Conservation (phyloP, 2,329 filamentous ascomycete genomes). For the Aplosporella prunicola region DNA sequence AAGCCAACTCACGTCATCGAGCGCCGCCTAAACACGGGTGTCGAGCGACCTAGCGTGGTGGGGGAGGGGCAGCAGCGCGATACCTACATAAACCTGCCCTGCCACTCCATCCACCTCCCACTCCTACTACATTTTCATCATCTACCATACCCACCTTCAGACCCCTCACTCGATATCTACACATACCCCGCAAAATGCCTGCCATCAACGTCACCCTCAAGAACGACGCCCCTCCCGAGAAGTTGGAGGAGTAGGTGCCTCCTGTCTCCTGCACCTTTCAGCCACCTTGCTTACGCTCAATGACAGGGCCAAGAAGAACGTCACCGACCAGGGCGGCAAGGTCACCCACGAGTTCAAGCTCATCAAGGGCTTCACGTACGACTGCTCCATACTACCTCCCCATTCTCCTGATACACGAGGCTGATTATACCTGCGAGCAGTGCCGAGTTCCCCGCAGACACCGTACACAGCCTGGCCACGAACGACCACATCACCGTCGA, state of each 20-base stretch:
- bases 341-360: conserved; percentile 74
- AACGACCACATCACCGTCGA: conserved; percentile 75
- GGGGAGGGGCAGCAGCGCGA: conserved; percentile 8
- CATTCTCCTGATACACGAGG: not conserved
- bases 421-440: conserved; percentile 37
- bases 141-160: conserved; percentile 5
- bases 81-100: conserved; percentile 10
- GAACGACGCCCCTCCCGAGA: conserved; percentile 52
- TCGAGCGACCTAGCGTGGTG: conserved; percentile 10
- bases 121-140: not conserved
- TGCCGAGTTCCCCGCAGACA: conserved; percentile 61
- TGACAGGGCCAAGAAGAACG: conserved; percentile 65
- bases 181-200: conserved; percentile 22
- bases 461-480: conserved; percentile 54
- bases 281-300: not conserved
- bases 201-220: conserved; percentile 58
- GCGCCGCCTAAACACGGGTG: conserved; percentile 8
- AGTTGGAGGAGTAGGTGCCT: conserved; percentile 56
- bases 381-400: conserved; percentile 14
- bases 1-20: conserved; percentile 13
- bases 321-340: conserved; percentile 65
- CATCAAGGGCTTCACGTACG: conserved; percentile 91
- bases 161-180: conserved; percentile 5
- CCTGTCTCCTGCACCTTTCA: too few relatives aligned
- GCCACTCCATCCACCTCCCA: conserved; percentile 3